Conservation (phyloP, 257 asterid species). For the Echites panduratus region DNA sequence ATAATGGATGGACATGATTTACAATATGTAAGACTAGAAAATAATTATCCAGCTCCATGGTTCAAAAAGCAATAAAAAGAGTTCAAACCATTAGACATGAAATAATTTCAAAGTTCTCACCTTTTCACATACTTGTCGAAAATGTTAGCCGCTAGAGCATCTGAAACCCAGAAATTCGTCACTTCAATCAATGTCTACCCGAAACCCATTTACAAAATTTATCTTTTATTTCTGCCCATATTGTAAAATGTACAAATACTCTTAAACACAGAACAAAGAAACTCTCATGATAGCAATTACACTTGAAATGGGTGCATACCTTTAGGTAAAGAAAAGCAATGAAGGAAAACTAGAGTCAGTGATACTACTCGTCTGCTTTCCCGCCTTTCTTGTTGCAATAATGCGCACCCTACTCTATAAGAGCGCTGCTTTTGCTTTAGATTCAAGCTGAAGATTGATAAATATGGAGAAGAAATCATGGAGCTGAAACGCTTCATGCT, state of each 20-base stretch:
- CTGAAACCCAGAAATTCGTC: conserved; percentile 40
- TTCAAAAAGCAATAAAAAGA: background rate
- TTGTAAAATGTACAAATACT: background rate
- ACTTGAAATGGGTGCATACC: conserved; percentile 28
- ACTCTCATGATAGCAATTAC: conserved; percentile 8
- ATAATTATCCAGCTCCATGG: background rate
- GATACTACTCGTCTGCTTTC: conserved; percentile 66
- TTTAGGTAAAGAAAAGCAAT: conserved; percentile 41
- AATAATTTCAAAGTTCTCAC: conserved; percentile 29
- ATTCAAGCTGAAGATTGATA: conserved; percentile 11
- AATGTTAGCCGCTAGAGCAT: conserved; percentile 50
- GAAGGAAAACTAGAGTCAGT: conserved; percentile 42
- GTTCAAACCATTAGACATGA: background rate
- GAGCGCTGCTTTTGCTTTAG: conserved; percentile 19
- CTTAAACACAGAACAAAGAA: background rate
- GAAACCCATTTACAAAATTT: background rate
- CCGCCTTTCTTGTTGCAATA: conserved; percentile 31
- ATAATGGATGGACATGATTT: background rate
- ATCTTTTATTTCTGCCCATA: background rate
- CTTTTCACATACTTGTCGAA: conserved; percentile 75
- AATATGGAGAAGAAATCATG: conserved; percentile 18
- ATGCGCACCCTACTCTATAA: conserved; percentile 36
- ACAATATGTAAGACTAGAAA: background rate
- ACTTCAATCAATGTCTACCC: background rate
- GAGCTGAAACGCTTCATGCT: conserved; percentile 28